Evolutionary conservation across 2,329 filamentous ascomycete genomes (phyloP).

Genomic region (Colletotrichum paranaense): DNA sequence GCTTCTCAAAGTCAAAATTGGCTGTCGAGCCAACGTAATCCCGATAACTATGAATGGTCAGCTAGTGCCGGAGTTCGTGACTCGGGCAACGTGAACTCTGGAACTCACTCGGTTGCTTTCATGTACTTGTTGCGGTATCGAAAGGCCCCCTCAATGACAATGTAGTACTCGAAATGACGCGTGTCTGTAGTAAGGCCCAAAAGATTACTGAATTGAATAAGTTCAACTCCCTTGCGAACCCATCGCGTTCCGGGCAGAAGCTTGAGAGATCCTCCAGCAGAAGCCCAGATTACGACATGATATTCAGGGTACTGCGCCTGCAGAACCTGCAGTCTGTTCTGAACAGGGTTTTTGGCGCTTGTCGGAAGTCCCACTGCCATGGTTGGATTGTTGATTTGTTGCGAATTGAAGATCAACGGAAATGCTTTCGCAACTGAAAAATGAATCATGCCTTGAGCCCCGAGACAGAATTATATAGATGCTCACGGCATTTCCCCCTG

Average conservation of each 20-base stretch:
- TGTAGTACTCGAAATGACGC: neutral
- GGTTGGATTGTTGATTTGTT: neutral
- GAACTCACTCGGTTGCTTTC: neutral
- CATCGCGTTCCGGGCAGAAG: constrained; percentile 4
- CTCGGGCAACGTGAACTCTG: neutral
- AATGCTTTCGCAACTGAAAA: too few relatives aligned
- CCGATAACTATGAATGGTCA: neutral
- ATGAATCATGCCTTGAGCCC: neutral
- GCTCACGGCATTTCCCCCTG: too few relatives aligned
- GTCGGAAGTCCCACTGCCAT: neutral
- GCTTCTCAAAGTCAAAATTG: neutral
- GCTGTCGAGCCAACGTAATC: neutral
- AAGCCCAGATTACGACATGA: neutral
- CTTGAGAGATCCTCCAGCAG: neutral
- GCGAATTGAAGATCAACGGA: neutral
- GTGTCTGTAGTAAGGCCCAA: neutral
- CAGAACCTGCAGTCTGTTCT: neutral
- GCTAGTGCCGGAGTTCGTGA: neutral
- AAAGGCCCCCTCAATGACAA: neutral
- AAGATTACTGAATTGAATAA: neutral
- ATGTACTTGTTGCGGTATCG: neutral
- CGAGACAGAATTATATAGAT: neutral
- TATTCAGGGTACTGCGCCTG: neutral
- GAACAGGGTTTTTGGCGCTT: neutral
- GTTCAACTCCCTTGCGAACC: neutral